Percentiles rank a stretch among this genome's conserved stretches.
phyloP scores from a whole-genome alignment of 495 filamentous ascomycete genomes.

The Penicillium maclennaniae region DNA sequence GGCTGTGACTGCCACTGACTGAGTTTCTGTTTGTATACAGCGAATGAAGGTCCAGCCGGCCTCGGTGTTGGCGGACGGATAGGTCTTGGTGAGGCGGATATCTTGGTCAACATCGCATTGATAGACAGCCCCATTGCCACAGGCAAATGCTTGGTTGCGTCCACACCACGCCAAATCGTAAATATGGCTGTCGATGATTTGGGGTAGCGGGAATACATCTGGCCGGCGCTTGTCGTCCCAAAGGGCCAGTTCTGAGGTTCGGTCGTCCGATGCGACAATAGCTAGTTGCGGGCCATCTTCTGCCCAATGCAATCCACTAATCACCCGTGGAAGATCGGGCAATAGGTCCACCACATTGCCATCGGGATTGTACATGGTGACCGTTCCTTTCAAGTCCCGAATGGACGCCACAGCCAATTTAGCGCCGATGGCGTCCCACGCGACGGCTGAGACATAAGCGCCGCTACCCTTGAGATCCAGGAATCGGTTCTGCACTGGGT shows the following conservation, averaged over 20 bases:
- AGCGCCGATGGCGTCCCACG: slow-evolving; percentile 66
- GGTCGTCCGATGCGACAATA: slow-evolving; percentile 41
- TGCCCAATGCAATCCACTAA: slow-evolving; percentile 42
- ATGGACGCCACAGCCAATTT: slow-evolving; percentile 69
- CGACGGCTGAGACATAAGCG: slow-evolving; percentile 52
- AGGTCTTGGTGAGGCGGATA: slow-evolving; percentile 37
- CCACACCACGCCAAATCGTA: slow-evolving; percentile 40
- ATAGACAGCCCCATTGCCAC: slow-evolving; percentile 38
- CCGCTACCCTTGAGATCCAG: slow-evolving; percentile 32
- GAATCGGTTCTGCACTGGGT: slow-evolving; percentile 37
- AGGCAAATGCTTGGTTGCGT: slow-evolving; percentile 34
- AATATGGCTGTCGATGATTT: slow-evolving; percentile 35
- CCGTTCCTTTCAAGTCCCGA: slow-evolving; percentile 55
- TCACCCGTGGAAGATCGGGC: slow-evolving; percentile 45
- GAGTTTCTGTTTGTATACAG: slow-evolving; percentile 21
- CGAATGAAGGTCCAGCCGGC: slow-evolving; percentile 40
- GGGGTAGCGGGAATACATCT: slow-evolving; percentile 40
- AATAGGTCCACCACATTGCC: slow-evolving; percentile 52
- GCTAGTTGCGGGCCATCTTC: slow-evolving; percentile 36
- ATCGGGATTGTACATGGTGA: slow-evolving; percentile 63
- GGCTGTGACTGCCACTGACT: slow-evolving; percentile 36
- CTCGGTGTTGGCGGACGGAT: slow-evolving; percentile 23
- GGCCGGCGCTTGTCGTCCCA: slow-evolving; percentile 44
- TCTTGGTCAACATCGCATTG: slow-evolving; percentile 42
- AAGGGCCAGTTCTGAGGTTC: slow-evolving; percentile 40